Conservation (phyloP, 192 early-diverging fungal species). For the Phycomyces nitens region DNA sequence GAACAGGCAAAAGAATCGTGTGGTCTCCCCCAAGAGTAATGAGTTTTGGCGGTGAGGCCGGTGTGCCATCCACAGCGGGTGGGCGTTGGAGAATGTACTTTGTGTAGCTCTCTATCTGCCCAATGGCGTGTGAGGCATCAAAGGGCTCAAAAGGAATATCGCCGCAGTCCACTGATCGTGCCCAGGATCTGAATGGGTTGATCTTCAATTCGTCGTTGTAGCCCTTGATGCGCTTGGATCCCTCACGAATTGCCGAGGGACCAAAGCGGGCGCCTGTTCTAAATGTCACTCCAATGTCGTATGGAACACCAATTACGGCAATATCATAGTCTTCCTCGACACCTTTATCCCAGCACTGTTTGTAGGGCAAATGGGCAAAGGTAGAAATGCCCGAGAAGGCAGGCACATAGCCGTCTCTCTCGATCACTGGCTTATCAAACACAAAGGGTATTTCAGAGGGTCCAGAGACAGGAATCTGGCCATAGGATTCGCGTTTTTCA, state of each 20-base stretch:
- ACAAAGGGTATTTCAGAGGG: slow-evolving; percentile 14
- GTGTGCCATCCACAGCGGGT: not conserved
- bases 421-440: slow-evolving; percentile 18
- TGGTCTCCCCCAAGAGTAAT: slow-evolving; percentile 34
- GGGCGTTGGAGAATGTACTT: slow-evolving; percentile 25
- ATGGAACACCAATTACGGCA: slow-evolving; percentile 32
- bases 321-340: slow-evolving; percentile 32
- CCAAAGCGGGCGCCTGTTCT: slow-evolving; percentile 36
- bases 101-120: slow-evolving; percentile 22
- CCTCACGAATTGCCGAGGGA: slow-evolving; percentile 29
- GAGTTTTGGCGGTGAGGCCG: slow-evolving; percentile 10
- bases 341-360: slow-evolving; percentile 28
- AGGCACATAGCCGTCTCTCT: slow-evolving; percentile 22
- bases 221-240: slow-evolving; percentile 34
- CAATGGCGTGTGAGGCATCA: slow-evolving; percentile 27
- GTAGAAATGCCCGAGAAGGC: slow-evolving; percentile 32
- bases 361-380: slow-evolving; percentile 35
- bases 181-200: slow-evolving; percentile 33
- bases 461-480: slow-evolving; percentile 17
- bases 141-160: slow-evolving; percentile 35
- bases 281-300: slow-evolving; percentile 38
- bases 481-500: slow-evolving; percentile 12
- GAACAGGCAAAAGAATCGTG: slow-evolving; percentile 28
- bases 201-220: slow-evolving; percentile 25
- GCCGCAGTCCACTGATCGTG: slow-evolving; percentile 31